A percentile compares a stretch with the other conserved stretches of the same genome.
These are phyloP conservation scores for Kwoniella botswanensis DNA, from an alignment of 768 basidiomycete species.

Conservation along the genomic window DNA sequence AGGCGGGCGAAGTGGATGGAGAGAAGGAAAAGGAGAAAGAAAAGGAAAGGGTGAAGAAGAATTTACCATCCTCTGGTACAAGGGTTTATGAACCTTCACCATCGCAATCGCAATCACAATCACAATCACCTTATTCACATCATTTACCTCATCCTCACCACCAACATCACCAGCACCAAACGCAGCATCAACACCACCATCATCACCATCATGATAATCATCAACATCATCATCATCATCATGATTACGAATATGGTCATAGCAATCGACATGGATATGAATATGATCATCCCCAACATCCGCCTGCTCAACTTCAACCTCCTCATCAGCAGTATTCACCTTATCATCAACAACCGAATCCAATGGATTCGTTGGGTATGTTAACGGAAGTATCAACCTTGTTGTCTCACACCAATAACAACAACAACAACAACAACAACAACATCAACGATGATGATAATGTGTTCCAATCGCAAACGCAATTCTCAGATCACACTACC, in stretches of 20 bases:
- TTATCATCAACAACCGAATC: conserved; percentile 1
- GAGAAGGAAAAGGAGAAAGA: neutral
- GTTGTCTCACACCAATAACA: conserved; percentile 3
- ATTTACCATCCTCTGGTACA: neutral
- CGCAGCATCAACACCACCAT: neutral
- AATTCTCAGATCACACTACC: neutral
- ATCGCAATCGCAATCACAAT: neutral
- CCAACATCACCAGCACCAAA: neutral
- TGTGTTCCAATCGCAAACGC: neutral
- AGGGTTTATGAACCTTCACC: neutral
- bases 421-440: neutral
- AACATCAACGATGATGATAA: neutral
- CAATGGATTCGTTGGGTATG: neutral
- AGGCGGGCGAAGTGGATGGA: neutral
- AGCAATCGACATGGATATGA: neutral
- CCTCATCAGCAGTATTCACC: conserved; percentile 3
- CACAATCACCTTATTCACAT: conserved; percentile 1
- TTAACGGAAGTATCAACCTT: conserved; percentile 17
- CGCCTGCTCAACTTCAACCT: too few species aligned
- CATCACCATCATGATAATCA: conserved; percentile 5
- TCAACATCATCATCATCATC: neutral
- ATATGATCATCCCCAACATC: neutral
- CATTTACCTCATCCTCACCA: neutral
- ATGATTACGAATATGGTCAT: neutral
- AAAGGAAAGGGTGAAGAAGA: neutral